Evolutionary conservation across 164 flowering plant genomes (phyloP).

Genomic region (Aristolochia contorta): DNA sequence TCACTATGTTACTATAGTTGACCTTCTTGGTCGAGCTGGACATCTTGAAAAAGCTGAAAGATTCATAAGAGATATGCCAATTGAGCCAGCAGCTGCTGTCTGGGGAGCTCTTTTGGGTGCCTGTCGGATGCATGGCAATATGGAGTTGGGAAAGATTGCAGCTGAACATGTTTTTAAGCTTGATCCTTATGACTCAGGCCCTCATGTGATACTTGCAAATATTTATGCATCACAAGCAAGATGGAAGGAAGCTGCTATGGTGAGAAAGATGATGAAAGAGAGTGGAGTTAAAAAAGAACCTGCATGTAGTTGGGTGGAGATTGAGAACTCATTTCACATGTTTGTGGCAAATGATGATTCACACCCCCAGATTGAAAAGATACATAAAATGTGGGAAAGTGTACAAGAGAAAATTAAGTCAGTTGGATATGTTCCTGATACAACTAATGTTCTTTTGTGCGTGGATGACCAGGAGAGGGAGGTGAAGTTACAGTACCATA

Average conservation of each 20-base stretch:
- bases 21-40: slow-evolving; percentile 66
- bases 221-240: slow-evolving; percentile 59
- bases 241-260: slow-evolving; percentile 45
- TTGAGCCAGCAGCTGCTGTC: slow-evolving; percentile 46
- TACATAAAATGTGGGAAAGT: slow-evolving; percentile 36
- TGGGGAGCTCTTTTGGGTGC: slow-evolving; percentile 70
- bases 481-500: slow-evolving; percentile 44
- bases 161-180: slow-evolving; percentile 57
- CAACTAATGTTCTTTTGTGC: slow-evolving; percentile 44
- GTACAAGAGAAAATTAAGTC: slow-evolving; percentile 31
- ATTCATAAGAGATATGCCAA: slow-evolving; percentile 46
- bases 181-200: slow-evolving; percentile 55
- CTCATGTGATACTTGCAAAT: slow-evolving; percentile 46
- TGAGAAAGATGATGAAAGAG: slow-evolving; percentile 47
- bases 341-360: slow-evolving; percentile 50
- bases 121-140: slow-evolving; percentile 55
- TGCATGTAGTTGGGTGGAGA: slow-evolving; percentile 73
- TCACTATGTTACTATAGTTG: slow-evolving; percentile 59
- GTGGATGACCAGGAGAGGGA: slow-evolving; percentile 49
- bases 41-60: slow-evolving; percentile 33
- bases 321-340: slow-evolving; percentile 43
- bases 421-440: slow-evolving; percentile 51
- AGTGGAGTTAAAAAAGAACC: slow-evolving; percentile 58
- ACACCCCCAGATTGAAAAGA: slow-evolving; percentile 41
- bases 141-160: slow-evolving; percentile 51